A percentile compares a stretch with the other conserved stretches of the same genome.
Conservation (phyloP, 371 early-diverging fungal genomes). For the Actinomortierella ambigua region DNA sequence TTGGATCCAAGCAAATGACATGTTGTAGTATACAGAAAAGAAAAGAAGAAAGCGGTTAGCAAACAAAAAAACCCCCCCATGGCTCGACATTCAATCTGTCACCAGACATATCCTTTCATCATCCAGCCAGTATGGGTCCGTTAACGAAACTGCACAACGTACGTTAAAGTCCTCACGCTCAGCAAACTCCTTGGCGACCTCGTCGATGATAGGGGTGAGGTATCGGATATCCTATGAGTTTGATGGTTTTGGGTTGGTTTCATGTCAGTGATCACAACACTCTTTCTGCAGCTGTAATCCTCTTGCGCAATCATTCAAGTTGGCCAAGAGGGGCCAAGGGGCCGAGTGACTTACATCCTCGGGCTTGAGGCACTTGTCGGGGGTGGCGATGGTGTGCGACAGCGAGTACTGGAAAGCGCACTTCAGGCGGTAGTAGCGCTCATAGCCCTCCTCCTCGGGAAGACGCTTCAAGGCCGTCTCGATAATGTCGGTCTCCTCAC, state of each 20-base stretch:
- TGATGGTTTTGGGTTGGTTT: too few relatives aligned
- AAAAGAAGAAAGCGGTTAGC: not conserved
- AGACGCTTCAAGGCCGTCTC: slow-evolving; percentile 90
- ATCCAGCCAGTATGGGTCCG: not conserved
- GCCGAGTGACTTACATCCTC: slow-evolving; percentile 66
- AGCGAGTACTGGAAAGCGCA: slow-evolving; percentile 82
- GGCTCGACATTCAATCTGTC: too few relatives aligned
- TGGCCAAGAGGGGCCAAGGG: too few relatives aligned
- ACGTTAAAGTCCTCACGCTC: slow-evolving; percentile 78
- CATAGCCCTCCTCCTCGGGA: slow-evolving; percentile 71
- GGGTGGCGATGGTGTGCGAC: slow-evolving; percentile 73
- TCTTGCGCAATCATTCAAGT: not conserved
- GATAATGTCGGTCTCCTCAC: slow-evolving; percentile 84
- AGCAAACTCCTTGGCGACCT: slow-evolving; percentile 83
- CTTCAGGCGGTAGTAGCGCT: slow-evolving; percentile 84
- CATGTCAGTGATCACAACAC: not conserved
- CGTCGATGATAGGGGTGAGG: slow-evolving; percentile 83
- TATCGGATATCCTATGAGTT: slow-evolving; percentile 73
- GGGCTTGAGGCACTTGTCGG: slow-evolving; percentile 78
- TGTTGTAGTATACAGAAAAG: not conserved
- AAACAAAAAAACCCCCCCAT: not conserved
- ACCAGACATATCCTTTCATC: not conserved
- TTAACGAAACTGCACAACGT: slow-evolving; percentile 2
- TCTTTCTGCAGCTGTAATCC: not conserved
- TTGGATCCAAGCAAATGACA: not conserved